Base-by-base conservation (phyloP, 192 early-diverging fungal species). In the Radiomyces spectabilis region DNA sequence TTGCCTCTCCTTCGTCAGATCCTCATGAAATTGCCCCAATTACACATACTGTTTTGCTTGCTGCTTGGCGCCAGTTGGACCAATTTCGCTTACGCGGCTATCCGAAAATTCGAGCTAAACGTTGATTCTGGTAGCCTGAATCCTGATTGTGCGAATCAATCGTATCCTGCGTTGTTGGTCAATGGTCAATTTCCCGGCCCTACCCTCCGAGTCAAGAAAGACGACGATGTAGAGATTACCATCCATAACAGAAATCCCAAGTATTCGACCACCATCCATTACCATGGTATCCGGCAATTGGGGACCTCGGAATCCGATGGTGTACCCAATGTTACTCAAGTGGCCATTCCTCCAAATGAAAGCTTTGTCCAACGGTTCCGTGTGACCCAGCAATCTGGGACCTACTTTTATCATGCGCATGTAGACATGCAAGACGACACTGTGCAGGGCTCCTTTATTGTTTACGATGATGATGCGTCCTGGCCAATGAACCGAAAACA, bases 301-400 rank as follows among this genome's bases (percentile, higher is more conserved):
- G 43, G 41, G 6, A 59, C 69, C 7, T 56, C 63, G 10, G 63
- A 60, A 30, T 65, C 68, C n/a, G 77, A 79, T 29, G 77, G 77
- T 35, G 70, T 72, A n/a, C 75, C 84, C 9, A 75, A 71, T 24
- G 68, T 81, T 61, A 85, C 80, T 43, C 75, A 79, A 16, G 64
- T 61, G 34, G 71, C 77, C 13, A 76, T 79, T 25, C 60, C 68
- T 10, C 49, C 74, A 7, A 74, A 71, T 2, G 49, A 59, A 8
- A 71, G 58, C 10, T 76, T 65, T 41, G 59, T 66, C 1, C 65
- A 74, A 55, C 58, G 63, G 2, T 79, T 79, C 31, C 53, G 67
- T 3, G 68, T 68, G 0, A 56, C 55, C 25, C 44, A 69, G 10
- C 49, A 67, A 6, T 53, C 47, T 35, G 72, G 72, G 45, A 77